Evolutionary conservation across 768 basidiomycete genomes (phyloP).

Genomic region (Rhodotorula graminis): DNA sequence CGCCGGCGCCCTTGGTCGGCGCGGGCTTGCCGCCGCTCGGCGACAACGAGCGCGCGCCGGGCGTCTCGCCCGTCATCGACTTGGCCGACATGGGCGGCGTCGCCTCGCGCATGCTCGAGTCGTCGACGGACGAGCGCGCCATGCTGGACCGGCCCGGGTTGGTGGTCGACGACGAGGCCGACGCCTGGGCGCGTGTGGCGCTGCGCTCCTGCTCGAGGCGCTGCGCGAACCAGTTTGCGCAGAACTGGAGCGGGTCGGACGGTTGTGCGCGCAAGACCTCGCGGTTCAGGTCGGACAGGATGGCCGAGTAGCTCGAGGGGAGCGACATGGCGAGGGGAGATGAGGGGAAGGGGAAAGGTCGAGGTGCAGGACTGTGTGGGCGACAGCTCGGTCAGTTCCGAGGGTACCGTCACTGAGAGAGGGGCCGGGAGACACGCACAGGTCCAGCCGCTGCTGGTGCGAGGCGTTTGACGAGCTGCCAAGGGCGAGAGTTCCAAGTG

Average conservation of each 20-base stretch:
- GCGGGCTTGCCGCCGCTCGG: constrained; percentile 3
- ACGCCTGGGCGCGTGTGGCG: constrained; percentile 62
- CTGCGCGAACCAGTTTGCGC: constrained; percentile 85
- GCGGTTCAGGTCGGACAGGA: constrained; percentile 77
- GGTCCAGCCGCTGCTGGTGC: no score
- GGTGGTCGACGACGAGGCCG: constrained; percentile 51
- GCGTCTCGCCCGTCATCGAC: constrained; percentile 12
- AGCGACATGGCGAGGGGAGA: constrained; percentile 36
- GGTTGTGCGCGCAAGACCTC: constrained; percentile 82
- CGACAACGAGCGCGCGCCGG: constrained; percentile 4
- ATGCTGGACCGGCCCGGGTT: not conserved
- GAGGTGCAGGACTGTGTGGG: not conserved
- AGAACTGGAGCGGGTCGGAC: constrained; percentile 74
- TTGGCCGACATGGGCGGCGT: constrained; percentile 11
- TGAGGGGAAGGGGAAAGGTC: not conserved
- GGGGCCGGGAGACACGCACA: no score
- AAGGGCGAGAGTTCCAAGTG: not conserved
- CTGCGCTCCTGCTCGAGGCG: constrained; percentile 78
- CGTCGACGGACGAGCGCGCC: constrained; percentile 1
- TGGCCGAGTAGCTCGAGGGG: constrained; percentile 70
- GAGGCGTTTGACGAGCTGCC: not conserved
- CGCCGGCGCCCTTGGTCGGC: not conserved
- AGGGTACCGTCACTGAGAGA: no score
- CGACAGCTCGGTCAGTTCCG: no score
- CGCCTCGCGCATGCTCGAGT: constrained; percentile 15